Conservation (phyloP, 768 basidiomycete genomes). For the Mrakia blollopis region DNA sequence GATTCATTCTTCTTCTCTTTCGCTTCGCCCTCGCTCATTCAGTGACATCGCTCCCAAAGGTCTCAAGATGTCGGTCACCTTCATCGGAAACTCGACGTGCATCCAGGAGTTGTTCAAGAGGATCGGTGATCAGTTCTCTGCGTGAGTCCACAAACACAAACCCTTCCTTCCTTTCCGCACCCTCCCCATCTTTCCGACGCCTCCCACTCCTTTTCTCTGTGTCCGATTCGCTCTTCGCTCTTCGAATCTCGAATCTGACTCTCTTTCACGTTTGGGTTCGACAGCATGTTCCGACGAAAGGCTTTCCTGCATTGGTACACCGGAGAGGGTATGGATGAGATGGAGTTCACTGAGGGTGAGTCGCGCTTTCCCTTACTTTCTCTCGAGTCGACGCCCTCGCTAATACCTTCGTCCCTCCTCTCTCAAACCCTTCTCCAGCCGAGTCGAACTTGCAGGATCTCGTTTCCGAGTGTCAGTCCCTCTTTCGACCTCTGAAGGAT, state of each 20-base stretch:
- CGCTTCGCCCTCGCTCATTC: not conserved
- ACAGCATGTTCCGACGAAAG: slow-evolving; percentile 80
- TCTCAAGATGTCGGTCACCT: slow-evolving; percentile 94
- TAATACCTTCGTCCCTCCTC: not conserved
- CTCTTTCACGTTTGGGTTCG: not conserved
- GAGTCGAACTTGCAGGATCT: slow-evolving; percentile 99
- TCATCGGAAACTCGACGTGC: slow-evolving; percentile 94
- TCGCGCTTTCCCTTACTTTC: not conserved
- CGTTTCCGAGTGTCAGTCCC: slow-evolving; percentile 68
- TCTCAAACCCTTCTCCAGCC: not conserved
- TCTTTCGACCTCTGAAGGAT: too few relatives aligned
- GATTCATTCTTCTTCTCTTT: not conserved
- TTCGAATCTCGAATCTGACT: not conserved
- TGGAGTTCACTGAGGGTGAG: slow-evolving; percentile 81
- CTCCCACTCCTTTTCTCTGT: not conserved
- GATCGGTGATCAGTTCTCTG: slow-evolving; percentile 95
- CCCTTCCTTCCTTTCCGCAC: not conserved
- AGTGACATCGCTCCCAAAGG: slow-evolving; percentile 89
- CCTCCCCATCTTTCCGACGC: too few relatives aligned
- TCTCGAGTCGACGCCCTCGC: not conserved
- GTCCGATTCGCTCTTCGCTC: not conserved
- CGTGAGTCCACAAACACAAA: slow-evolving; percentile 45
- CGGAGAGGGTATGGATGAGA: slow-evolving; percentile 90
- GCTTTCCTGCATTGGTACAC: slow-evolving; percentile 88
- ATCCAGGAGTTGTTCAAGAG: slow-evolving; percentile 99